Conservation (phyloP, 768 basidiomycete species). For the Suillus placidus region DNA sequence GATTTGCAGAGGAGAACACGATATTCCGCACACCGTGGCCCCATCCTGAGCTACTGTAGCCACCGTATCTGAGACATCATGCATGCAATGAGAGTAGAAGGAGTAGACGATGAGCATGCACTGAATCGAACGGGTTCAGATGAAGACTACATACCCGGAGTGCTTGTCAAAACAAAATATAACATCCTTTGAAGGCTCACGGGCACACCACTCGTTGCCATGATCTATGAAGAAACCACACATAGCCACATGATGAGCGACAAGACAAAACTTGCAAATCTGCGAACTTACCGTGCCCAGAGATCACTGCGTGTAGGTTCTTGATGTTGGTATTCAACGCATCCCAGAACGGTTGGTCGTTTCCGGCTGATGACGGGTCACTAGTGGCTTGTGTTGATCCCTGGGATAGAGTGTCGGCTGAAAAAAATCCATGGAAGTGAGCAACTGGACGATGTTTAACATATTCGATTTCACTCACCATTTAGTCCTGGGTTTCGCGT, state of each 20-base stretch:
- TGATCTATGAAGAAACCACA: constrained; percentile 50
- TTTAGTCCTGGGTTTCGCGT: constrained; percentile 46
- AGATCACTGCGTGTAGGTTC: constrained; percentile 68
- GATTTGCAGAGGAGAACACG: constrained; percentile 55
- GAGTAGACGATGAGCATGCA: not conserved
- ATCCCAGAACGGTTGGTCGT: constrained; percentile 65
- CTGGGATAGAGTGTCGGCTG: constrained; percentile 53
- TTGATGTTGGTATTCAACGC: constrained; percentile 58
- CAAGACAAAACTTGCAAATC: constrained; percentile 11
- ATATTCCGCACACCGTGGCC: constrained; percentile 64
- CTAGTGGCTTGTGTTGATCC: constrained; percentile 66
- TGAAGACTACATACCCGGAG: constrained; percentile 53
- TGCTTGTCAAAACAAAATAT: constrained; percentile 81
- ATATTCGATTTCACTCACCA: constrained; percentile 27
- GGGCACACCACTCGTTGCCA: constrained; percentile 79
- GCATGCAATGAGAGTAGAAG: constrained; percentile 2
- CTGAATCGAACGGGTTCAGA: not conserved
- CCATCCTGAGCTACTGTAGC: constrained; percentile 54
- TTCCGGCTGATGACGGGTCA: constrained; percentile 39
- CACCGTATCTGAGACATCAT: constrained; percentile 56
- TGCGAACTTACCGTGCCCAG: constrained; percentile 61
- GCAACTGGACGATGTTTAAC: not conserved
- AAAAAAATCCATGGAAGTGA: not conserved
- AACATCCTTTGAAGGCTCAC: constrained; percentile 60
- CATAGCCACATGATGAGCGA: not conserved